phyloP scores from a whole-genome alignment of 257 asterid species.

The Nyctanthes arbortristis region DNA sequence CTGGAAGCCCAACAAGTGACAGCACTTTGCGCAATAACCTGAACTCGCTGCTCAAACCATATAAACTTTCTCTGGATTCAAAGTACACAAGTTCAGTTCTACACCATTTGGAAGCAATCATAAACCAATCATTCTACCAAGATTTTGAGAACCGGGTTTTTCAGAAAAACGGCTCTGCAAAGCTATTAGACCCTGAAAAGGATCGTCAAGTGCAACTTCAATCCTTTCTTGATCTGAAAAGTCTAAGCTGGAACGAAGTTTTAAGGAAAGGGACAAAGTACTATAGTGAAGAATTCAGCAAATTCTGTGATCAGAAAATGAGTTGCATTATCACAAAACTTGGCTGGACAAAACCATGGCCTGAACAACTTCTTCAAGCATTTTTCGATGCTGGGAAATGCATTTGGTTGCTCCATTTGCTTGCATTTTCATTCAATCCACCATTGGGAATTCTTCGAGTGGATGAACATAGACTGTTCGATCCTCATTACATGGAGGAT shows the following conservation, averaged over 20 bases:
- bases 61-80: conserved; percentile 58
- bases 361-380: conserved; percentile 91
- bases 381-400: conserved; percentile 88
- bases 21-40: conserved; percentile 46
- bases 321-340: conserved; percentile 55
- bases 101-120: conserved; percentile 79
- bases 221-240: conserved; percentile 67
- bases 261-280: conserved; percentile 81
- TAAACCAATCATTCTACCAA: conserved; percentile 75
- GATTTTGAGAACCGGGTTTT: conserved; percentile 82
- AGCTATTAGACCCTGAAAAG: conserved; percentile 61
- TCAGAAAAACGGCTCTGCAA: conserved; percentile 68
- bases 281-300: conserved; percentile 92
- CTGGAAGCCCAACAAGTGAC: conserved; percentile 26
- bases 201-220: conserved; percentile 66
- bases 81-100: conserved; percentile 57
- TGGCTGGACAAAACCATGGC: conserved; percentile 91
- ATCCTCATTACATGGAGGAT: conserved; percentile 78
- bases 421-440: conserved; percentile 73
- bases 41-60: conserved; percentile 63
- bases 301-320: conserved; percentile 91
- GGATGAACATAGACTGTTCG: conserved; percentile 59
- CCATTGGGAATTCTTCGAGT: conserved; percentile 60
- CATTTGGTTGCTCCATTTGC: conserved; percentile 92
- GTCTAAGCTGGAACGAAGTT: conserved; percentile 88